These are phyloP conservation scores for Mycena kentingensis DNA, from an alignment of 768 basidiomycete genomes.

Conservation along the genomic window DNA sequence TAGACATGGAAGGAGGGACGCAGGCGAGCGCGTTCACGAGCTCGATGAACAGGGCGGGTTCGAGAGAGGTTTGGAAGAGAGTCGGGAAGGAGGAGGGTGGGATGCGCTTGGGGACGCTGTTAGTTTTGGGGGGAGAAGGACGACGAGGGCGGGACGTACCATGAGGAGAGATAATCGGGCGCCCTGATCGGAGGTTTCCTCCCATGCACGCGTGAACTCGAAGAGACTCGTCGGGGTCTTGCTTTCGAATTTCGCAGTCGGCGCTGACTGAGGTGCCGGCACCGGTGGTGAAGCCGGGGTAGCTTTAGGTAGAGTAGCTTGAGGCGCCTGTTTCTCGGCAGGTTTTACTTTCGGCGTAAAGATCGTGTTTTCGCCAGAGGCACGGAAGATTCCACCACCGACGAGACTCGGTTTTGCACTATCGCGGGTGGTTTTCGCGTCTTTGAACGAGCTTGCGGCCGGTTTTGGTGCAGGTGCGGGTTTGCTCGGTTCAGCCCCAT, in stretches of 20 bases:
- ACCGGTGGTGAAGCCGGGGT: neutral
- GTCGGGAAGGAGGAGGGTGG: constrained; percentile 55
- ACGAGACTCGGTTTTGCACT: constrained; percentile 45
- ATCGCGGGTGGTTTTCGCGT: constrained; percentile 60
- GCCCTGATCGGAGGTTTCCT: constrained; percentile 37
- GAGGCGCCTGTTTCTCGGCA: neutral
- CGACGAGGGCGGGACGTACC: constrained; percentile 39
- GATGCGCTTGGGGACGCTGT: constrained; percentile 45
- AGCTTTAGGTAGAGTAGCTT: constrained; percentile 5
- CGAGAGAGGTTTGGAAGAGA: constrained; percentile 71
- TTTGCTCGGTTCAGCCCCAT: constrained; percentile 15
- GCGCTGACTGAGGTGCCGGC: constrained; percentile 1
- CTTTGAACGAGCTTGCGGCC: constrained; percentile 55
- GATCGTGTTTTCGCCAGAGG: constrained; percentile 60
- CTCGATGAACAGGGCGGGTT: constrained; percentile 60
- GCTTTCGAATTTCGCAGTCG: constrained; percentile 2
- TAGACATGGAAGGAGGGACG: constrained; percentile 32
- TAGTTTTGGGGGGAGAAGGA: neutral
- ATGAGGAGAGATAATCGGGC: constrained; percentile 61
- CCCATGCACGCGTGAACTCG: constrained; percentile 66
- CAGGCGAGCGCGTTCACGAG: constrained; percentile 54
- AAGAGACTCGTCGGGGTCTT: constrained; percentile 52
- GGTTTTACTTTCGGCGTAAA: constrained; percentile 39
- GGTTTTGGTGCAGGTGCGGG: constrained; percentile 20
- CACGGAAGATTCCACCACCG: constrained; percentile 74